Conservation (phyloP, 2,329 filamentous ascomycete species). For the Aspergillus sp. region DNA sequence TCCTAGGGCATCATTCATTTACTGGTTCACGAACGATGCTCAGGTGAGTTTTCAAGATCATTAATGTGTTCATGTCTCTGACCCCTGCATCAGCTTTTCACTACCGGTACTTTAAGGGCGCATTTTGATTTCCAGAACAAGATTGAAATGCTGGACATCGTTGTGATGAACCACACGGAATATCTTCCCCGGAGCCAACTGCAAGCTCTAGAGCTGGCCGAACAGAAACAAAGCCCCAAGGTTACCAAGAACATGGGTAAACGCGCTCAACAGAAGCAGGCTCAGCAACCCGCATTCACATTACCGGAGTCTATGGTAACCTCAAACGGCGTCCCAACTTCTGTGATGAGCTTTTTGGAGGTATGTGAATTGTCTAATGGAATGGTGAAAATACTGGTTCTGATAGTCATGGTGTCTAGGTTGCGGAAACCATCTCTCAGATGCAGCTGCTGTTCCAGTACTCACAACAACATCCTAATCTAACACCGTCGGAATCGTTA, state of each 20-base stretch:
- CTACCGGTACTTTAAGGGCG: slow-evolving; percentile 75
- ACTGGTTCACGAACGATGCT: slow-evolving; percentile 83
- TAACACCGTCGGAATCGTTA: slow-evolving; percentile 61
- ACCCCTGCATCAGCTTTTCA: slow-evolving; percentile 64
- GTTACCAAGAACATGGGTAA: slow-evolving; percentile 61
- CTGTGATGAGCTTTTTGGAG: slow-evolving; percentile 66
- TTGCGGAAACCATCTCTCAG: slow-evolving; percentile 67
- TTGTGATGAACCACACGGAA: slow-evolving; percentile 77
- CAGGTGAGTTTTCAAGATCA: slow-evolving; percentile 64
- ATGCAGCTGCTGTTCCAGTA: slow-evolving; percentile 66
- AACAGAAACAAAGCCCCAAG: slow-evolving; percentile 63
- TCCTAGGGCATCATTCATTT: slow-evolving; percentile 76
- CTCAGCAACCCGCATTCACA: slow-evolving; percentile 47
- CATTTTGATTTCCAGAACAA: slow-evolving; percentile 79
- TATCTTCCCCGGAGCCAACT: slow-evolving; percentile 73
- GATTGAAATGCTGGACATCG: slow-evolving; percentile 84
- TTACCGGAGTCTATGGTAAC: slow-evolving; percentile 50
- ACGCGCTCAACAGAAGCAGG: slow-evolving; percentile 54
- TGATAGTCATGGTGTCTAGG: slow-evolving; percentile 43
- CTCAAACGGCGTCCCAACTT: slow-evolving; percentile 59
- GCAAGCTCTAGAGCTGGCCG: slow-evolving; percentile 54
- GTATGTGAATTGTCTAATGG: slow-evolving; percentile 43
- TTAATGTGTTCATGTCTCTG: slow-evolving; percentile 4
- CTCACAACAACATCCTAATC: slow-evolving; percentile 56
- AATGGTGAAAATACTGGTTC: not conserved